These are phyloP conservation scores for Russula sp. DNA, from an alignment of 768 basidiomycete species.

Conservation along the genomic window DNA sequence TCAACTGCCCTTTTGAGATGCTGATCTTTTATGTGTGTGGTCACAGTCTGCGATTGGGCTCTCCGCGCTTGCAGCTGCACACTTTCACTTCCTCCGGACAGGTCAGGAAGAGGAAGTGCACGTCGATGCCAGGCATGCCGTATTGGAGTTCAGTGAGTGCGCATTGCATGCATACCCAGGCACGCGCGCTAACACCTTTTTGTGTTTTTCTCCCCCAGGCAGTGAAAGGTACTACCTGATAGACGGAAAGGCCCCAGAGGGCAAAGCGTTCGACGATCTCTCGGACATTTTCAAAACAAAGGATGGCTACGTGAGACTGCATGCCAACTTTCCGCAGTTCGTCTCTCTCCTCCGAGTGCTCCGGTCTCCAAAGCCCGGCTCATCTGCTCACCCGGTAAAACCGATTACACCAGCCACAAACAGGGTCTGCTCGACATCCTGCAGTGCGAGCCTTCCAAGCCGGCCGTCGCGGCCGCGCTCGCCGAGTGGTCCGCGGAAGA, in stretches of 20 bases:
- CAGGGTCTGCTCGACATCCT: conserved; percentile 20
- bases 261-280: conserved; percentile 39
- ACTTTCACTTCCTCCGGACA: conserved; percentile 41
- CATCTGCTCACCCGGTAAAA: neutral
- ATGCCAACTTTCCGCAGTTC: conserved; percentile 61
- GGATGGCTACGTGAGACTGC: conserved; percentile 46
- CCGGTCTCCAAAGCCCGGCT: neutral
- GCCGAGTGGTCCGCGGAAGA: conserved; percentile 15
- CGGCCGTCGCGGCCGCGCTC: conserved; percentile 11
- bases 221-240: conserved; percentile 46
- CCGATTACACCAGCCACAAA: conserved; percentile 25
- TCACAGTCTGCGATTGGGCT: conserved; percentile 41
- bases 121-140: conserved; percentile 50
- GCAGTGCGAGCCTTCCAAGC: conserved; percentile 15
- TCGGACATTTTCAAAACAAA: conserved; percentile 50
- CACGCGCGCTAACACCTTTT: neutral
- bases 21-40: neutral
- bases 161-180: neutral
- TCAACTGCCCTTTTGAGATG: neutral
- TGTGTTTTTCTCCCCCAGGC: conserved; percentile 27
- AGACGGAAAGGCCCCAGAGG: conserved; percentile 31
- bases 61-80: conserved; percentile 45
- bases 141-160: conserved; percentile 44
- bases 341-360: conserved; percentile 13
- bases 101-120: conserved; percentile 40